phyloP scores from a whole-genome alignment of 768 basidiomycete genomes.

The Suillus variegatus region DNA sequence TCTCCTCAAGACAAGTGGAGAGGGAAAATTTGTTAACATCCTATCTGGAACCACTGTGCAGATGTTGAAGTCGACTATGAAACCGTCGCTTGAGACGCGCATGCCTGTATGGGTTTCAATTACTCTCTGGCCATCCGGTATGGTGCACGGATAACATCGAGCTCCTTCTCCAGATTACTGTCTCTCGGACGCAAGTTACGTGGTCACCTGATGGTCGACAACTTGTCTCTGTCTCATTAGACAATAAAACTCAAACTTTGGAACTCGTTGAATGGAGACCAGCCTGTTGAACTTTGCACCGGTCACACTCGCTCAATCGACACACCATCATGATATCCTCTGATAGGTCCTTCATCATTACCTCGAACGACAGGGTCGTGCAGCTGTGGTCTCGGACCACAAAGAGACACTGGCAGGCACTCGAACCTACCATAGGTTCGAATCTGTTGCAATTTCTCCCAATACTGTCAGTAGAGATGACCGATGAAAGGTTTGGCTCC shows the following conservation, averaged over 20 bases:
- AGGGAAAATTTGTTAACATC: not conserved
- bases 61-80: not conserved
- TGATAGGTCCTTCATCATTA: not conserved
- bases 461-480: not conserved
- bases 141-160: not conserved
- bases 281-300: not conserved
- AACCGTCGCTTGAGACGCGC: not conserved
- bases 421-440: not conserved
- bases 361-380: not conserved
- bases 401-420: not conserved
- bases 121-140: not conserved
- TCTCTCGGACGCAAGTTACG: not conserved
- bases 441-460: not conserved
- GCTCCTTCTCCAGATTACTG: not conserved
- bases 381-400: not conserved
- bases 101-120: not conserved
- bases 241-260: not conserved
- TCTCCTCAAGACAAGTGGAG: not conserved
- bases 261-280: not conserved
- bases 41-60: not conserved
- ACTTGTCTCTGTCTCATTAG: not conserved
- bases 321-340: not conserved
- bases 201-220: not conserved
- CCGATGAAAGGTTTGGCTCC: not conserved
- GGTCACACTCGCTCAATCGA: not conserved